Evolutionary conservation across 768 basidiomycete species (phyloP).

Genomic region (Phanerodontia chrysosporium): DNA sequence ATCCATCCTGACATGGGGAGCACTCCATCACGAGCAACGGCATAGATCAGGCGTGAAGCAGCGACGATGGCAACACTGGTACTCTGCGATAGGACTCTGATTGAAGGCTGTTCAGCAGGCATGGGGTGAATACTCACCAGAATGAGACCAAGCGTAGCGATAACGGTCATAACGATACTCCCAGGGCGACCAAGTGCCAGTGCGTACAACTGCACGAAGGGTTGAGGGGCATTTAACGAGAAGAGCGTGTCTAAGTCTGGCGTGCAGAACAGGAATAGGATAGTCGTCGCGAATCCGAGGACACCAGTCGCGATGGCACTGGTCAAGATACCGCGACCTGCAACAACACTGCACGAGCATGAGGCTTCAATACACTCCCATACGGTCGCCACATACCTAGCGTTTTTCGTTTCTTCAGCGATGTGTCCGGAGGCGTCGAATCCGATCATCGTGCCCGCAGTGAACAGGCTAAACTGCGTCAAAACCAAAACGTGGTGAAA

Average conservation of each 20-base stretch:
- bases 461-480: constrained; percentile 58
- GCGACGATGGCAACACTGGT: constrained; percentile 87
- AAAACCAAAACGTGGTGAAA: background rate
- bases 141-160: constrained; percentile 82
- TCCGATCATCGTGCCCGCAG: constrained; percentile 83
- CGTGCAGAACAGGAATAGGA: constrained; percentile 81
- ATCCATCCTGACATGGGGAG: constrained; percentile 84
- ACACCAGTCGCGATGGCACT: constrained; percentile 76
- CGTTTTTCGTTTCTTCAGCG: constrained; percentile 30
- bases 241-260: constrained; percentile 77
- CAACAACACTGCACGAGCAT: constrained; percentile 64
- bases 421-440: constrained; percentile 54
- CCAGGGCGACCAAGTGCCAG: constrained; percentile 76
- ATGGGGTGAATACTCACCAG: constrained; percentile 44
- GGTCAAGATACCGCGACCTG: constrained; percentile 77
- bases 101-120: background rate
- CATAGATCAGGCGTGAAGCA: constrained; percentile 83
- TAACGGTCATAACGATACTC: constrained; percentile 82
- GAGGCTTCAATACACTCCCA: background rate
- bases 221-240: constrained; percentile 77
- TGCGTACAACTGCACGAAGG: constrained; percentile 86
- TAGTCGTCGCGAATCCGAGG: constrained; percentile 73
- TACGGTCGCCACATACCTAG: constrained; percentile 16
- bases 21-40: constrained; percentile 92
- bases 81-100: constrained; percentile 48